Evolutionary conservation across 176 grass and related monocot species (phyloP).

Genomic region (Phoenix roebelenii): DNA sequence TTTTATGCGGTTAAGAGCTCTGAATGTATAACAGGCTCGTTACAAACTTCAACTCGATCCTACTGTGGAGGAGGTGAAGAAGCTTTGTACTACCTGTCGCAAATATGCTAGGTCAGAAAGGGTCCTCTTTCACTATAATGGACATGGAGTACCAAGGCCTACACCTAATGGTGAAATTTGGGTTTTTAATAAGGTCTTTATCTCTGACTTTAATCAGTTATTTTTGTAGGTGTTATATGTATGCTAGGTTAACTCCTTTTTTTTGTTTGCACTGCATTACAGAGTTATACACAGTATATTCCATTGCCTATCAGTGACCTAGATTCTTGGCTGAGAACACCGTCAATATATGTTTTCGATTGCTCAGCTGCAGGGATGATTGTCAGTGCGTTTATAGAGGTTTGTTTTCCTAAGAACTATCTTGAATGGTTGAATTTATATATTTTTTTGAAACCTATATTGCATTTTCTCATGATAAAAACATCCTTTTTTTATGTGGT

Average conservation of each 20-base stretch:
- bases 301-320: conserved; percentile 89
- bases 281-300: conserved; percentile 99
- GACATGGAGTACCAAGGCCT: conserved; percentile 92
- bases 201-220: conserved; percentile 1
- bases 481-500: no score
- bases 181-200: conserved; percentile 94
- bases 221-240: not conserved
- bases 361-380: conserved; percentile 88
- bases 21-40: conserved; percentile 32
- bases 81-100: conserved; percentile 85
- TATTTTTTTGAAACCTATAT: no score
- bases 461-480: not conserved
- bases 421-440: no score
- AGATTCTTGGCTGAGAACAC: conserved; percentile 91
- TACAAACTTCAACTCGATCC: conserved; percentile 97
- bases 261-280: conserved; percentile 16
- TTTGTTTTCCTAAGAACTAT: conserved; percentile 17
- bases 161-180: conserved; percentile 97
- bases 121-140: conserved; percentile 98
- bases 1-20: conserved; percentile 10
- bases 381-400: conserved; percentile 84
- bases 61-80: conserved; percentile 92
- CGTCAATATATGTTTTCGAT: conserved; percentile 98
- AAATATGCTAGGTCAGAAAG: conserved; percentile 98
- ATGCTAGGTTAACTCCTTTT: not conserved